Percentiles rank a stretch among this genome's conserved stretches.
These are phyloP conservation scores for Eimeria necatrix DNA, from an alignment of 169 alveolate genomes.

Conservation along the genomic window DNA sequence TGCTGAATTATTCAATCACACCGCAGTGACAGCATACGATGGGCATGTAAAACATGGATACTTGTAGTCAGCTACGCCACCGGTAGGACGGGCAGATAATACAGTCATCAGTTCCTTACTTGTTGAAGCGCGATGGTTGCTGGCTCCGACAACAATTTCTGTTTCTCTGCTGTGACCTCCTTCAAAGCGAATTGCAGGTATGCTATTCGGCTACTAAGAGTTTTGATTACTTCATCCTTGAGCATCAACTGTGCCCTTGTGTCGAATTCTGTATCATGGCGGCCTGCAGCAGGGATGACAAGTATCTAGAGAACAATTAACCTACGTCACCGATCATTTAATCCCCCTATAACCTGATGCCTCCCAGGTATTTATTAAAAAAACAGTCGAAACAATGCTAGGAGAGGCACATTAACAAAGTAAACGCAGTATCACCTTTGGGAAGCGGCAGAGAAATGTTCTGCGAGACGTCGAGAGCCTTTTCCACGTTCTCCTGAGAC, in stretches of 20 bases:
- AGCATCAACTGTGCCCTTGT: conserved; percentile 50
- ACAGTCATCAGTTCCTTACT: background rate
- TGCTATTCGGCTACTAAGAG: conserved; percentile 50
- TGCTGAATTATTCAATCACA: conserved; percentile 25
- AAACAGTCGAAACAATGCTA: no score
- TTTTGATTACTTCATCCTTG: conserved; percentile 56
- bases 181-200: conserved; percentile 30
- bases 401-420: no score
- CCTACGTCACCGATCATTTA: no score
- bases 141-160: conserved; percentile 30
- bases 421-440: background rate
- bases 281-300: conserved; percentile 19
- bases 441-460: conserved; percentile 40
- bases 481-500: conserved; percentile 43
- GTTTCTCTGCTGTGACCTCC: conserved; percentile 68
- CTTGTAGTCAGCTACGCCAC: no score
- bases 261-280: conserved; percentile 43
- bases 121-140: conserved; percentile 66
- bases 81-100: background rate
- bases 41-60: no score
- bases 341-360: no score
- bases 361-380: no score
- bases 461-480: conserved; percentile 37
- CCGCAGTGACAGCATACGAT: background rate
- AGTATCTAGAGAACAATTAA: no score